phyloP scores from a whole-genome alignment of 1,139 yeast genomes.

The Saccharomyces pastorianus region DNA sequence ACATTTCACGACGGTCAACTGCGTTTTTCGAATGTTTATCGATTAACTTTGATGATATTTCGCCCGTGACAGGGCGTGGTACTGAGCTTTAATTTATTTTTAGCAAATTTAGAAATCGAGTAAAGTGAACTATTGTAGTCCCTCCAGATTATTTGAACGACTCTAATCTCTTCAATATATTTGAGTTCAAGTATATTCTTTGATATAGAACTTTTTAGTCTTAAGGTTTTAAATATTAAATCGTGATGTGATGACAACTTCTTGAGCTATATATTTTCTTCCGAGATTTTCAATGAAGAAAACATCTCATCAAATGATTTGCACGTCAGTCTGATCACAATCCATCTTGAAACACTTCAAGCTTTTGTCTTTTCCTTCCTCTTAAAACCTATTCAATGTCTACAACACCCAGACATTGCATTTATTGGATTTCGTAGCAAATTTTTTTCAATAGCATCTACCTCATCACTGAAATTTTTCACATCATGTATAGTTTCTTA shows the following conservation, averaged over 20 bases:
- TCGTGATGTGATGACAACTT: constrained; percentile 20
- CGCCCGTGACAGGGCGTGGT: constrained; percentile 99
- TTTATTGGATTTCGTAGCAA: neutral
- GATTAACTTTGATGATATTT: constrained; percentile 78
- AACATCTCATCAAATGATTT: constrained; percentile 42
- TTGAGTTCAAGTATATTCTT: constrained; percentile 25
- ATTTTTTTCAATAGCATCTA: neutral
- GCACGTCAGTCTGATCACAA: constrained; percentile 66
- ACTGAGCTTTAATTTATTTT: constrained; percentile 39
- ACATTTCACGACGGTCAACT: constrained; percentile 99
- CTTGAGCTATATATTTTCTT: constrained; percentile 23
- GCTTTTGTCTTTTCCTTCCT: no score
- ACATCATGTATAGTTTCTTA: neutral
- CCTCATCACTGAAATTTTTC: neutral
- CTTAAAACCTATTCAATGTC: no score
- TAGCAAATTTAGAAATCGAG: constrained; percentile 10
- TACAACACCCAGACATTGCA: constrained; percentile 14
- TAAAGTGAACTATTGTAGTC: constrained; percentile 12
- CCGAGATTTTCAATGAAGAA: constrained; percentile 23
- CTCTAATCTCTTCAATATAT: constrained; percentile 13
- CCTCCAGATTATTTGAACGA: neutral
- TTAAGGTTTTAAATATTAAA: no score
- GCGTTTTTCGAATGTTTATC: constrained; percentile 70
- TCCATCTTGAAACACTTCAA: neutral
- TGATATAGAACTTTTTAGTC: neutral